These are phyloP conservation scores for Eucalyptus albens DNA, from an alignment of 345 rosid species.

Conservation along the genomic window DNA sequence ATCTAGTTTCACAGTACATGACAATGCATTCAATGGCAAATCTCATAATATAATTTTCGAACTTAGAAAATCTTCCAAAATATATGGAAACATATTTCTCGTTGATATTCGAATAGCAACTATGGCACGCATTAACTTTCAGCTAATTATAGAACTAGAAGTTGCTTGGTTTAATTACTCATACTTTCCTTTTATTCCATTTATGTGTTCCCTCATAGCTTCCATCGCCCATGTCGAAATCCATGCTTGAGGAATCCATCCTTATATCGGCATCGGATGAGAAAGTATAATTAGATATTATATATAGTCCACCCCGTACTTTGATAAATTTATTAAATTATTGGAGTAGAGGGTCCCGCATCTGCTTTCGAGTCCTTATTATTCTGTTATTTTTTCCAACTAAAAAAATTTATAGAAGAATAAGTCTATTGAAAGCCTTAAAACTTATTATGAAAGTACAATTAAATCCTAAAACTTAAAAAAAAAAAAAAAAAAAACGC, in stretches of 20 bases:
- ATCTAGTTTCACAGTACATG: background rate
- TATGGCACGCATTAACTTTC: background rate
- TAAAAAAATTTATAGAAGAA: background rate
- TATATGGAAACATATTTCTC: background rate
- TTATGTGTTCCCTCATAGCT: background rate
- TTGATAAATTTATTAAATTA: background rate
- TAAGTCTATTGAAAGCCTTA: no score
- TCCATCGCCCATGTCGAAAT: background rate
- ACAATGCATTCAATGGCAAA: background rate
- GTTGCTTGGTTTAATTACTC: background rate
- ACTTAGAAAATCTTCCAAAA: background rate
- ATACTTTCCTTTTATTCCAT: background rate
- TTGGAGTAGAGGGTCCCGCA: background rate
- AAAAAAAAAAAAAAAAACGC: no score
- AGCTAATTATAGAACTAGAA: background rate
- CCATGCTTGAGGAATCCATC: background rate
- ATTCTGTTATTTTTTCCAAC: background rate
- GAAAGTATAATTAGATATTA: background rate
- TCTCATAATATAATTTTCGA: background rate
- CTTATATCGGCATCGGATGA: background rate
- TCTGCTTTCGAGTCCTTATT: background rate
- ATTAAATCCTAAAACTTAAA: no score
- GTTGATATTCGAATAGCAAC: background rate
- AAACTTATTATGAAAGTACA: background rate
- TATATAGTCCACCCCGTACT: background rate